Percentiles rank a stretch among this genome's conserved stretches.
These are phyloP conservation scores for Aspergillus viridinutans DNA, from an alignment of 2,329 filamentous ascomycete genomes.

Conservation along the genomic window DNA sequence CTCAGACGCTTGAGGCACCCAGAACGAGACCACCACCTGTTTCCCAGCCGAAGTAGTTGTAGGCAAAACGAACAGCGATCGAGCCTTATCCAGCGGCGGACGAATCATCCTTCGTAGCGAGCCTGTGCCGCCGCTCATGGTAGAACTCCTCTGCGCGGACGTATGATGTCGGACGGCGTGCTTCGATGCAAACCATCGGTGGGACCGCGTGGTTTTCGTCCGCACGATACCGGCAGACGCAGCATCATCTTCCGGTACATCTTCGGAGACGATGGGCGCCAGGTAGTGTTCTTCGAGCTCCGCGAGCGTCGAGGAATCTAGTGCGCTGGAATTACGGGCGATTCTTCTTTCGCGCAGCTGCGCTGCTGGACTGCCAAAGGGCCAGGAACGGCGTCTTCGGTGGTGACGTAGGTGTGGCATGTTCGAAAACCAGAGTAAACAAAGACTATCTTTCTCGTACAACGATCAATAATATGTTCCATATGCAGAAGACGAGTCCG, in stretches of 20 bases:
- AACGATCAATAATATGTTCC: neutral
- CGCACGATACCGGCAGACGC: constrained; percentile 32
- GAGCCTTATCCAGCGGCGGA: constrained; percentile 27
- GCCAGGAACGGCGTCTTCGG: constrained; percentile 35
- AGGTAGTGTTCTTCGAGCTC: constrained; percentile 9
- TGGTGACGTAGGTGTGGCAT: constrained; percentile 29
- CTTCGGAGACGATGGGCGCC: constrained; percentile 18
- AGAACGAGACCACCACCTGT: constrained; percentile 18
- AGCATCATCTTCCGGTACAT: constrained; percentile 26
- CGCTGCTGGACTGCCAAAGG: constrained; percentile 26
- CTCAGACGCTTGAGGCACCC: constrained; percentile 10
- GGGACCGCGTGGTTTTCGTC: constrained; percentile 13
- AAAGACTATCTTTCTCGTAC: neutral
- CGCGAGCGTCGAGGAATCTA: neutral
- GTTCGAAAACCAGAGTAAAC: neutral
- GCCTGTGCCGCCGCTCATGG: constrained; percentile 1
- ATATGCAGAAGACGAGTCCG: neutral
- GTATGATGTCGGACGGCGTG: neutral
- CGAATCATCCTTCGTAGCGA: constrained; percentile 27
- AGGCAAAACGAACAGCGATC: constrained; percentile 28
- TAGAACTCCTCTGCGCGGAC: neutral
- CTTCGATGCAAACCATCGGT: constrained; percentile 6
- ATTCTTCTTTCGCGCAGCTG: constrained; percentile 19
- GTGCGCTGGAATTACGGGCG: constrained; percentile 1
- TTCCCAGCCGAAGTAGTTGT: constrained; percentile 17